These are phyloP conservation scores for Rhynchosporium agropyri DNA, from an alignment of 2,329 filamentous ascomycete species.

Conservation along the genomic window DNA sequence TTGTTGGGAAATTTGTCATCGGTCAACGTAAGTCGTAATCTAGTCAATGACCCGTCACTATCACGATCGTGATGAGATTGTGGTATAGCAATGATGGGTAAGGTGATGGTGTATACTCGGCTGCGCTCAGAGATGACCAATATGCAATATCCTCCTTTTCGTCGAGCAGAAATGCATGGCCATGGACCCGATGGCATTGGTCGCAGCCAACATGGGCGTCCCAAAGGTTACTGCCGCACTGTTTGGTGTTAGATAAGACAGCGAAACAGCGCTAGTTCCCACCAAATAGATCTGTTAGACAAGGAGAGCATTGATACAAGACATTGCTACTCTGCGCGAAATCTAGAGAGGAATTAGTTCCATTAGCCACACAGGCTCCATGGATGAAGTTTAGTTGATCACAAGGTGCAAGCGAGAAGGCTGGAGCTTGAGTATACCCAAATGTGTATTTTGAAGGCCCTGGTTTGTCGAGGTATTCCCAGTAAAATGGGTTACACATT, in stretches of 20 bases:
- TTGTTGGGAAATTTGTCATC: slow-evolving; percentile 5
- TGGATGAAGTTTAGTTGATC: slow-evolving; percentile 3
- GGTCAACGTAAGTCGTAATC: neutral
- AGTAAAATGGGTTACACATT: neutral
- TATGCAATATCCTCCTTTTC: neutral
- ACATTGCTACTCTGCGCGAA: slow-evolving; percentile 10
- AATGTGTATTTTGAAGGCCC: neutral
- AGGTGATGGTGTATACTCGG: neutral
- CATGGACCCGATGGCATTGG: neutral
- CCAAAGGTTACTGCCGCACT: neutral
- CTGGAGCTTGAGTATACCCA: neutral
- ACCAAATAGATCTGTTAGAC: no score
- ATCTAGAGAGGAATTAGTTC: neutral
- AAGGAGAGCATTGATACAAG: neutral
- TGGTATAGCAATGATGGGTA: neutral
- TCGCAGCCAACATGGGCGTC: slow-evolving; percentile 1
- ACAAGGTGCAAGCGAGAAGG: neutral
- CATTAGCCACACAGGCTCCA: slow-evolving; percentile 6
- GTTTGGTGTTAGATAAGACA: no score
- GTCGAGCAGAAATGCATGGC: neutral
- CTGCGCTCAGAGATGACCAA: neutral
- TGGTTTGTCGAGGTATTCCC: no score
- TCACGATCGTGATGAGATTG: neutral
- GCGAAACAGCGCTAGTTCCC: no score
- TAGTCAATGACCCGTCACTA: neutral